These are phyloP conservation scores for Zymoseptoria ardabiliae DNA, from an alignment of 2,329 filamentous ascomycete species.

Conservation along the genomic window DNA sequence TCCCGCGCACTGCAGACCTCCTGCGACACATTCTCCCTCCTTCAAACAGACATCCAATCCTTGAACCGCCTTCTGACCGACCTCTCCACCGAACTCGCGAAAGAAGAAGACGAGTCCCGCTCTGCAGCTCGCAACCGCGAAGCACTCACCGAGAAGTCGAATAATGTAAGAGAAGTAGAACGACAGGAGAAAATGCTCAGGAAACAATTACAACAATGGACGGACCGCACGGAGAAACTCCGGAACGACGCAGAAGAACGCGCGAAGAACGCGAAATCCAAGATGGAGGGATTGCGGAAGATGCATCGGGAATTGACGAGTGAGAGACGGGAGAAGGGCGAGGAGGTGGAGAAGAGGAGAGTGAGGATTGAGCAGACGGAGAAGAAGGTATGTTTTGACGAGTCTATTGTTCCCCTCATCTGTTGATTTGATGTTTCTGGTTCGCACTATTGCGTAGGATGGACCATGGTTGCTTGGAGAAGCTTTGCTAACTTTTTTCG, in stretches of 20 bases:
- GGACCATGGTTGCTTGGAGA: background rate
- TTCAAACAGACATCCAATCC: slow-evolving; percentile 74
- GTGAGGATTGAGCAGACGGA: slow-evolving; percentile 97
- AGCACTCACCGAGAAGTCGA: slow-evolving; percentile 76
- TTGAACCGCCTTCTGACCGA: slow-evolving; percentile 88
- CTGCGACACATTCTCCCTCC: slow-evolving; percentile 78
- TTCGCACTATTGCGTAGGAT: background rate
- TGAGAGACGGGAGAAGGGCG: slow-evolving; percentile 77
- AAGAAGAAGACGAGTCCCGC: slow-evolving; percentile 84
- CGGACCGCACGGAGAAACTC: slow-evolving; percentile 77
- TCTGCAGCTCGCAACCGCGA: slow-evolving; percentile 77
- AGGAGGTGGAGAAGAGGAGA: slow-evolving; percentile 83
- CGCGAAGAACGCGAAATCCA: slow-evolving; percentile 69
- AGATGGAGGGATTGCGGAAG: slow-evolving; percentile 81
- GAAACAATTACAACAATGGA: slow-evolving; percentile 77
- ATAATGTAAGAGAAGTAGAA: slow-evolving; percentile 87
- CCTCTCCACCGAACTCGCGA: slow-evolving; percentile 71
- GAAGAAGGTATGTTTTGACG: slow-evolving; percentile 68
- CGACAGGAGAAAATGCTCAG: slow-evolving; percentile 75
- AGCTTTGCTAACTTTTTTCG: slow-evolving; percentile 15
- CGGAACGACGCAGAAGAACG: slow-evolving; percentile 74
- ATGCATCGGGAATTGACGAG: slow-evolving; percentile 75
- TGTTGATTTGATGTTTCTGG: background rate
- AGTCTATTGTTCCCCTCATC: background rate
- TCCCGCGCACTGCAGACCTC: slow-evolving; percentile 88